Base-by-base conservation (phyloP, 1,284 basidiomycete genomes). In the Schizophyllum commune region DNA sequence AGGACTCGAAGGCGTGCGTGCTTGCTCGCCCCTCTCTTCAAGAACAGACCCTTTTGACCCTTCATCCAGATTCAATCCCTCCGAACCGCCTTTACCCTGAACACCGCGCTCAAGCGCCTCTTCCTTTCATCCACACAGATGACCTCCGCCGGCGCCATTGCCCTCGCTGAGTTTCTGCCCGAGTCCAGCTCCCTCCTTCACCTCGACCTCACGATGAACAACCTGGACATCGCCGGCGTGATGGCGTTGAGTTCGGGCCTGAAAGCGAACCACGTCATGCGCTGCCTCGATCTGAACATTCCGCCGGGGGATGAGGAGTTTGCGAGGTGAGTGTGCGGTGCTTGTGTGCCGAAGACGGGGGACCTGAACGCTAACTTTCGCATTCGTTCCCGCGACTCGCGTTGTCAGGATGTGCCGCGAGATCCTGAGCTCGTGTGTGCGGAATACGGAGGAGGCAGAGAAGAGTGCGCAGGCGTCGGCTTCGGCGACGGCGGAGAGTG, bases 101-200 rank as follows among this genome's bases (percentile, higher is more conserved):
- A 98, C 72, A 90, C 88, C 1, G 89, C 93, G 0, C 83, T 98
- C 34, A 97, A 96, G 72, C 86, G 96, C 1, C 79, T 99, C 39
- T 98, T 98, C 78, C 82, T 99, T 27, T 88, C 91, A 15, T 86
- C 89, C 4, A 98, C 96, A 0, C 80, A 82, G 5, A 81, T 99
- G 67, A 85, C 84, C 0, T 91, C 93, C 0, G 80, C 90, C 1
- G 95, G 93, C 3, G 96, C 96, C 0, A 97, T 99, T 62, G 92
- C 94, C 0, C 83, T 99, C 1, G 96, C 96, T 3, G 96, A 98
- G 74, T 98, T 98, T 77, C 81, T 98, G 2, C 95, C 95, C 0
- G 95, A 98, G 71, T 90, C 92, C 0, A 83, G 82, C 27, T 90
- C 89, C 0, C 79, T 98, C 4, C 79, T 98, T 0, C 95, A 98